Evolutionary conservation across 306 rosid genomes (phyloP), one percentile per base, ranked within the genome.

Genomic region (Cercis canadensis): DNA sequence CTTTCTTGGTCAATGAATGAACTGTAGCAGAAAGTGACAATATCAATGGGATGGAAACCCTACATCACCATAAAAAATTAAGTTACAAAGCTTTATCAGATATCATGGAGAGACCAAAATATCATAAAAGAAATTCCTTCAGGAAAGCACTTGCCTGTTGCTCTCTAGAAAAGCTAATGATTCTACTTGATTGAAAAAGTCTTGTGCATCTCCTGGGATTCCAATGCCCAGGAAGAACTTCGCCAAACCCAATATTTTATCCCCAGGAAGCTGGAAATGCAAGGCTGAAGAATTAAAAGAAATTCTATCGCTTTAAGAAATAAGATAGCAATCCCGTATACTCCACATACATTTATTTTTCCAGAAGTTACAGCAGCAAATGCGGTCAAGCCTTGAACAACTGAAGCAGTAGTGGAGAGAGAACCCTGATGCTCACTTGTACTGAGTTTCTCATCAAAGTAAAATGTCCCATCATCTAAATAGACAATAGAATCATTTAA

Each of bases 191-290:
- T 92, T 56, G 79, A 89, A 95, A 55, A 95, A 89, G 78, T 92
- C 97, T 65, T 85, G 89, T 45, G 92, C 70, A 85, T 92, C 89
- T 61, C 99, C 97, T 33, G 97, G 99, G 83, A 92, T 71, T 72
- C 99, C 99, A 53, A 92, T 82, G 65, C 96, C 92, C 57, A 95
- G 89, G 75, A 95, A 88, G 85, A 95, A 95, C 61, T 86, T 87
- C 57, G 99, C 93, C 78, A 95, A 81, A 71, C 99, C 99, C 83
- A 92, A 82, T 62, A 95, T 80, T 84, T 67, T 85, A 67, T 91
- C 89, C 33, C 86, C 96, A 31, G 90, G 84, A 69, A 95, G 83
- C 99, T 95, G 90, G 64, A 82, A 73, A 80, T 51, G 59, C 51
- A 84, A 81, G 79, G 55, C 32, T 61, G 62, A 76, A 62, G 67